These are phyloP conservation scores for Oryza longistaminata DNA, from an alignment of 176 grass and related monocot species.

Conservation along the genomic window DNA sequence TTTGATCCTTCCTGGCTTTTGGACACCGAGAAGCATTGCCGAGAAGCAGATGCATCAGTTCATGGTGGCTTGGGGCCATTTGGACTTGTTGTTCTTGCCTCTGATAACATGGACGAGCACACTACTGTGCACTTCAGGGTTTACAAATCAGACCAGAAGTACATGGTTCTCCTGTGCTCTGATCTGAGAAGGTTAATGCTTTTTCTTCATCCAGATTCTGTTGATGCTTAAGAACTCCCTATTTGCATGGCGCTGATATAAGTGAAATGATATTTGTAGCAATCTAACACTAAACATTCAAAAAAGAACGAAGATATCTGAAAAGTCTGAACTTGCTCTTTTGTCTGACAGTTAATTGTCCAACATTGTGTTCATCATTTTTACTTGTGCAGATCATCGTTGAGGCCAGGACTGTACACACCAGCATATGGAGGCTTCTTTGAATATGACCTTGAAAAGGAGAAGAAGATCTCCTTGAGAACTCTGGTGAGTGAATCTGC, in stretches of 20 bases:
- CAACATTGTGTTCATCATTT: neutral
- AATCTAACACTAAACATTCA: neutral
- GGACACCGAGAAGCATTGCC: slow-evolving; percentile 61
- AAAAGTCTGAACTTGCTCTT: neutral
- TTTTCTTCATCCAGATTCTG: neutral
- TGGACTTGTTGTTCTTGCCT: slow-evolving; percentile 75
- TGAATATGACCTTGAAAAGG: slow-evolving; percentile 56
- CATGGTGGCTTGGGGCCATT: slow-evolving; percentile 65
- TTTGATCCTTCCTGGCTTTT: slow-evolving; percentile 74
- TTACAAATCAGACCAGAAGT: slow-evolving; percentile 55
- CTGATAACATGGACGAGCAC: slow-evolving; percentile 62
- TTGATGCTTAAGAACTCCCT: neutral
- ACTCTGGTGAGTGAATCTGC: slow-evolving; percentile 54
- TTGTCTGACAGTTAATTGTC: too few species aligned
- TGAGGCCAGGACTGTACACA: slow-evolving; percentile 60
- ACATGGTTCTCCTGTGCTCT: slow-evolving; percentile 71
- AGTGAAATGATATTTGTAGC: neutral
- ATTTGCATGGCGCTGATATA: neutral
- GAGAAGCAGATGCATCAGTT: slow-evolving; percentile 46
- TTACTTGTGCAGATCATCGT: slow-evolving; percentile 55
- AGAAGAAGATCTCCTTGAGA: slow-evolving; percentile 69
- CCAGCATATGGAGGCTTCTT: slow-evolving; percentile 82
- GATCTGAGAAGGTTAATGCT: slow-evolving; percentile 62
- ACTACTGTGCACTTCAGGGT: slow-evolving; percentile 73
- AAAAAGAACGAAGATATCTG: neutral